Evolutionary conservation across 345 rosid species (phyloP), one percentile per base, ranked within the genome.

Genomic region (Sonneratia caseolaris): DNA sequence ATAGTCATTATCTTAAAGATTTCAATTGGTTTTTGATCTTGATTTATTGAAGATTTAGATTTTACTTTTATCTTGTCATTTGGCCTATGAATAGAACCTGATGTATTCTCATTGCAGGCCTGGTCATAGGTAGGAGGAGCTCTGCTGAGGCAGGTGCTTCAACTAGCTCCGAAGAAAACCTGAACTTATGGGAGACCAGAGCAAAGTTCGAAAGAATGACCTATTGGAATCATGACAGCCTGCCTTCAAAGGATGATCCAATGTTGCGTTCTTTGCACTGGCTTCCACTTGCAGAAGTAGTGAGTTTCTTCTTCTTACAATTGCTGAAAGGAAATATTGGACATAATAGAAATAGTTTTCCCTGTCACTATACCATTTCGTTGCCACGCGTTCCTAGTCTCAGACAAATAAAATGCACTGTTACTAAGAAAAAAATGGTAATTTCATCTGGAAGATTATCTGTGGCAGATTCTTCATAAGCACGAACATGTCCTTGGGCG

Each of bases 171-270:
- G 87, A 82, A 67, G 78, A 57, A 53, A 69, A 77, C 72, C 74
- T 76, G 14, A 72, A 76, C 76, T 73, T 80, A 74, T 95, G 97
- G 99, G 90, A 95, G 76, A 79, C 35, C 69, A 89, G 82, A 73
- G 99, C 97, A 0, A 86, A 79, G 69, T 95, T 92, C 69, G 86
- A 85, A 72, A 84, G 86, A 47, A 64, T 92, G 71, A 84, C 96
- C 11, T 92, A 86, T 76, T 95, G 99, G 99, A 95, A 95, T 81
- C 92, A 87, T 64, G 97, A 92, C 72, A 77, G 10, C 71, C 73
- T 82, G 72, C 99, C 99, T 73, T 88, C 97, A 15, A 83, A 83
- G 75, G 89, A 90, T 21, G 99, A 95, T 80, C 78, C 85, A 11
- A 79, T 95, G 68, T 24, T 84, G 62, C 93, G 97, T 16, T 82